Conservation (phyloP, 2,329 filamentous ascomycete genomes). For the Sarocladium oryzae region DNA sequence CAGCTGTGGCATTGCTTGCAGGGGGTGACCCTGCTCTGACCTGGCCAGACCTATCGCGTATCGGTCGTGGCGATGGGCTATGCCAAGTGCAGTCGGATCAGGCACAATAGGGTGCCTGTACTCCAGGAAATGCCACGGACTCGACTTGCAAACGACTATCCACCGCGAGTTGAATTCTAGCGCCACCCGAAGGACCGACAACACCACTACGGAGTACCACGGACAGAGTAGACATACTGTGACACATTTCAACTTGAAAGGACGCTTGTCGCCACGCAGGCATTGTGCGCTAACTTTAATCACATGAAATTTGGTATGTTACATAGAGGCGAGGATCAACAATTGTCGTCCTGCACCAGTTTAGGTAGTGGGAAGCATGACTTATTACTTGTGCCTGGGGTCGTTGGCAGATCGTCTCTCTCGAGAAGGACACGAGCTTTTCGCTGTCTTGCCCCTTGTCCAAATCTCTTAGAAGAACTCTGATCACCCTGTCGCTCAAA, state of each 20-base stretch:
- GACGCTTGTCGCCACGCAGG: neutral
- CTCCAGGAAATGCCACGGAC: too few species aligned
- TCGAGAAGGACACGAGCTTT: too few species aligned
- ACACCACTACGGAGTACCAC: neutral
- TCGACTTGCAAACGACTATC: neutral
- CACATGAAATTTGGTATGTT: too few species aligned
- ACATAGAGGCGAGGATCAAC: too few species aligned
- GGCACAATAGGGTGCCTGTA: neutral
- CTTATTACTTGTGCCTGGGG: too few species aligned
- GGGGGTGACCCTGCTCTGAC: neutral
- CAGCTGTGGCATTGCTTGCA: neutral
- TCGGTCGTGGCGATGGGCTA: neutral
- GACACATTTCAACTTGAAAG: neutral
- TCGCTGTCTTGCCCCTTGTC: too few species aligned
- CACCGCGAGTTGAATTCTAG: neutral
- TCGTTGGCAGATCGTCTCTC: too few species aligned
- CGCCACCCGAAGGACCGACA: neutral
- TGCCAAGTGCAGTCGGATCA: neutral
- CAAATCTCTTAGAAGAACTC: too few species aligned
- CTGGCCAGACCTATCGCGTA: constrained; percentile 1
- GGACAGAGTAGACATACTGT: too few species aligned
- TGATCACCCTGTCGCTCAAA: too few species aligned
- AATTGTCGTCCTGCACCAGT: too few species aligned
- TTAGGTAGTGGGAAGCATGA: too few species aligned
- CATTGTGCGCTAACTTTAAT: neutral